These are phyloP conservation scores for Spongispora temasekensis DNA, from an alignment of 1,284 basidiomycete species.

Conservation along the genomic window DNA sequence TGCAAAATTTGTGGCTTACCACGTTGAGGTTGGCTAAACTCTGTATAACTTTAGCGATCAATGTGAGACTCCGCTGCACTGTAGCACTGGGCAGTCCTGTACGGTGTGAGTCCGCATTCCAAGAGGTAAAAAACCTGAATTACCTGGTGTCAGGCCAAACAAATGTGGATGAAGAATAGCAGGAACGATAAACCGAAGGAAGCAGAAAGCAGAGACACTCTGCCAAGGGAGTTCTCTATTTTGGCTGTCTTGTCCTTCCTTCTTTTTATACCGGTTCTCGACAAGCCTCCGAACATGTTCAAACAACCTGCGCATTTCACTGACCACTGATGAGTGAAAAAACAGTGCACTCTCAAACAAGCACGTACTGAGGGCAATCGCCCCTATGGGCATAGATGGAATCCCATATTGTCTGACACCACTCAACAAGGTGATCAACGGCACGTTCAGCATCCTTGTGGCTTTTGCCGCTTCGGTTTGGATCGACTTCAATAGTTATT, in stretches of 20 bases:
- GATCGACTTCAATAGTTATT: conserved; percentile 78
- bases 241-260: conserved; percentile 40
- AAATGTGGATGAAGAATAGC: conserved; percentile 78
- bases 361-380: conserved; percentile 73
- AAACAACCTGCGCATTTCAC: conserved; percentile 76
- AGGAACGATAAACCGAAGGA: conserved; percentile 82
- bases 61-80: conserved; percentile 72
- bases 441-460: conserved; percentile 64
- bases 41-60: conserved; percentile 79
- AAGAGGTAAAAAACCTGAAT: conserved; percentile 13
- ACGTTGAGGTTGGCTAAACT: conserved; percentile 77
- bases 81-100: conserved; percentile 63
- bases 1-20: conserved; percentile 42
- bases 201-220: conserved; percentile 83
- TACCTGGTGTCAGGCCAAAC: conserved; percentile 73
- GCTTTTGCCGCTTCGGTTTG: conserved; percentile 58
- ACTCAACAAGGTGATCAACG: conserved; percentile 69
- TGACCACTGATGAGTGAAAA: conserved; percentile 34
- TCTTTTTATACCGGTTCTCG: conserved; percentile 57
- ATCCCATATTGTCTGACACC: conserved; percentile 78
- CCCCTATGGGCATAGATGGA: conserved; percentile 71
- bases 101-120: conserved; percentile 9
- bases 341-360: neutral
- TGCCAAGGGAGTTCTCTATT: conserved; percentile 69
- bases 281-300: conserved; percentile 71